These are phyloP conservation scores for Hypomyces rosellus DNA, from an alignment of 2,329 filamentous ascomycete species.

Conservation along the genomic window DNA sequence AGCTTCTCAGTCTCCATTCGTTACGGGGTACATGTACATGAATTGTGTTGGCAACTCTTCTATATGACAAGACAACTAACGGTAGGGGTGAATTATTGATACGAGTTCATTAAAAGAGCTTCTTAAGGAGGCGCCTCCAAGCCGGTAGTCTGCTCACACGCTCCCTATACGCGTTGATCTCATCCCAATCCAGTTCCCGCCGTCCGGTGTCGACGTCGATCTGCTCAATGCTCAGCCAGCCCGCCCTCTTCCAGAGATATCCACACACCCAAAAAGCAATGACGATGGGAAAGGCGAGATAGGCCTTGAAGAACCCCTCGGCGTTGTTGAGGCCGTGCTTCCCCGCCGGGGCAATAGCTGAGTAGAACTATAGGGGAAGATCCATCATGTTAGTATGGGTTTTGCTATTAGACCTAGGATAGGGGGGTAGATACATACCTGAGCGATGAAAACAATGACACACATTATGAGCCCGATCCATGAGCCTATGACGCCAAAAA, in stretches of 20 bases:
- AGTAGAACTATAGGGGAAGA: constrained; percentile 34
- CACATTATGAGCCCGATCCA: constrained; percentile 55
- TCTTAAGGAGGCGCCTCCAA: constrained; percentile 35
- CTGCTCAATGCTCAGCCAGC: constrained; percentile 51
- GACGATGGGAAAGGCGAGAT: constrained; percentile 48
- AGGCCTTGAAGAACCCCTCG: constrained; percentile 48
- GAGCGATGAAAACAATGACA: constrained; percentile 45
- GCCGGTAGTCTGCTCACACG: constrained; percentile 41
- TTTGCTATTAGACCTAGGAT: not conserved
- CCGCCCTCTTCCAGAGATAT: constrained; percentile 58
- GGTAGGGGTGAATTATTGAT: not conserved
- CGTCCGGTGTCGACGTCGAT: constrained; percentile 64
- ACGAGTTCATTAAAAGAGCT: constrained; percentile 23
- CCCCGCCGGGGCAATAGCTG: constrained; percentile 36
- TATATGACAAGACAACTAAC: too few species aligned
- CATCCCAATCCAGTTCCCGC: constrained; percentile 57
- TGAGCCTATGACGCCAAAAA: constrained; percentile 55
- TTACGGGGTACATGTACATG: too few species aligned
- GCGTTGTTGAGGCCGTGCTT: constrained; percentile 29
- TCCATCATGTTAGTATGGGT: not conserved
- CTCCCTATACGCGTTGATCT: constrained; percentile 48
- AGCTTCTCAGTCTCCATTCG: too few species aligned
- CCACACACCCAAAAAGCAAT: constrained; percentile 49
- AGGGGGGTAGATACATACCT: constrained; percentile 28
- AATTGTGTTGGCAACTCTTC: too few species aligned